Conservation (phyloP, 768 basidiomycete species). For the Termitomyces sp. region DNA sequence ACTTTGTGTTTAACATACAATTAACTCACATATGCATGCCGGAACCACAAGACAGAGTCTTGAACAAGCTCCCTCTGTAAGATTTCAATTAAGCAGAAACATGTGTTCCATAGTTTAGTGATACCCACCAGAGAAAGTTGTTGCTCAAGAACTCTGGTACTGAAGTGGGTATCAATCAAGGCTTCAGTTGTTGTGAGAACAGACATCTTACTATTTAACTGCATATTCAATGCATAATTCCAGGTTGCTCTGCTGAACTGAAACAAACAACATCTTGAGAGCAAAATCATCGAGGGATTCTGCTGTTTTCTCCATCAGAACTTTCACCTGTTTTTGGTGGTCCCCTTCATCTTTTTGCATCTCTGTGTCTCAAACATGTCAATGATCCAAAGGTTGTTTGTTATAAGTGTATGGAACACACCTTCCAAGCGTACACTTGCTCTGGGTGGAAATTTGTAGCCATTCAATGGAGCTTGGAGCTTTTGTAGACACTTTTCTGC, state of each 20-base stretch:
- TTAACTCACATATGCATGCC: not conserved
- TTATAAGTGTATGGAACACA: not conserved
- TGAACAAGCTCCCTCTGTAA: not conserved
- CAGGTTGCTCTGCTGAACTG: not conserved
- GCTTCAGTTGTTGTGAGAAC: not conserved
- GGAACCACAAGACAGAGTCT: not conserved
- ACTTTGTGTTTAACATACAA: not conserved
- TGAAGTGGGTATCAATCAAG: not conserved
- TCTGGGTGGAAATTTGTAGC: not conserved
- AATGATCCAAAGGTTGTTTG: not conserved
- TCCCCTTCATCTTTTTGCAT: not conserved
- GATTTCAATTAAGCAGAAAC: not conserved
- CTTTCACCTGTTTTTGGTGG: not conserved
- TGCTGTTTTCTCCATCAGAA: not conserved
- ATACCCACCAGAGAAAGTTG: not conserved
- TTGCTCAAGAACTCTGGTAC: not conserved
- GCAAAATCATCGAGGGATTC: not conserved
- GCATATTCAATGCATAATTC: slow-evolving; percentile 1
- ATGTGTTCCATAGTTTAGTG: not conserved
- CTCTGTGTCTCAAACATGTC: not conserved
- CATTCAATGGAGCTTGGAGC: not conserved
- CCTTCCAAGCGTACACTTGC: not conserved
- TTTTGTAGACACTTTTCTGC: not conserved
- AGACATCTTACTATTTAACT: not conserved
- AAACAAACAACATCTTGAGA: not conserved